These are phyloP conservation scores for Paraphaeosphaeria sporulosa DNA, from an alignment of 2,329 filamentous ascomycete species.

Conservation along the genomic window DNA sequence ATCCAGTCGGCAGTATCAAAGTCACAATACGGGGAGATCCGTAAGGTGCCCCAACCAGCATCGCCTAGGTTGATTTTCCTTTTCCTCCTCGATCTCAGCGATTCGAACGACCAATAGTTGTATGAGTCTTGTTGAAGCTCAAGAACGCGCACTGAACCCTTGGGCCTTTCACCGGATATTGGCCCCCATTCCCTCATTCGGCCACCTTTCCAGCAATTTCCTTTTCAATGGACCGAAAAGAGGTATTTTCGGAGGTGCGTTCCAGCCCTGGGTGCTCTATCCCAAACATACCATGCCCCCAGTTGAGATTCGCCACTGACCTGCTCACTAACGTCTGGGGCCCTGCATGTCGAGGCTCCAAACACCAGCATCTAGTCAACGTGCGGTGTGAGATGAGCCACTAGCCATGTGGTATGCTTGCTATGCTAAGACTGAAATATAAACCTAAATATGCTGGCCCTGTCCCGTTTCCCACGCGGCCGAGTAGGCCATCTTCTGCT, in stretches of 20 bases:
- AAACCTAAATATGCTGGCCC: conserved; percentile 12
- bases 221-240: conserved; percentile 11
- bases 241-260: conserved; percentile 12
- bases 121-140: neutral
- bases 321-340: conserved; percentile 6
- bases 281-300: conserved; percentile 17
- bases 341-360: conserved; percentile 5
- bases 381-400: conserved; percentile 21
- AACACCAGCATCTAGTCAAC: conserved; percentile 11
- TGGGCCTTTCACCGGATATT: conserved; percentile 22
- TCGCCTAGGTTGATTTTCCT: conserved; percentile 13
- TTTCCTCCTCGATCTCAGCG: neutral
- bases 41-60: conserved; percentile 21
- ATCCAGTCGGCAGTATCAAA: conserved; percentile 16
- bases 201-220: conserved; percentile 13
- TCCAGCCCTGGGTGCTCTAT: conserved; percentile 20
- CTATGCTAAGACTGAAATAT: conserved; percentile 28
- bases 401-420: conserved; percentile 8
- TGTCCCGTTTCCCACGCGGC: conserved; percentile 16
- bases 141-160: neutral
- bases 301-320: conserved; percentile 24
- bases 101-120: neutral
- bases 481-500: conserved; percentile 14
- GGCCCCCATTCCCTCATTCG: conserved; percentile 26
- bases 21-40: conserved; percentile 19